phyloP scores from a whole-genome alignment of 371 early-diverging fungal genomes.

The Mucor lusitanicus region DNA sequence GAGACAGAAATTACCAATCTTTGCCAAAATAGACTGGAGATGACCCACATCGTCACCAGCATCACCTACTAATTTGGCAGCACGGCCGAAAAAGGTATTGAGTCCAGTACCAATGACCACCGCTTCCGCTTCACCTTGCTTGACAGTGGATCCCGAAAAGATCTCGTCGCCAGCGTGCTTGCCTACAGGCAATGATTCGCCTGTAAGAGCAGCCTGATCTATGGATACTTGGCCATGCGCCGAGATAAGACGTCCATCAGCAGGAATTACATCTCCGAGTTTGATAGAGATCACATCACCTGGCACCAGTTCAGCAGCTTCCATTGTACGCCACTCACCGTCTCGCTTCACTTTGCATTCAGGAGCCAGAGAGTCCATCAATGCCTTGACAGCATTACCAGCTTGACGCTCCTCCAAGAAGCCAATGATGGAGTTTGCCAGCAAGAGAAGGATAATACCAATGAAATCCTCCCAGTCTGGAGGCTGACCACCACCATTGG shows the following conservation, averaged over 20 bases:
- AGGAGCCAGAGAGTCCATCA: constrained; percentile 70
- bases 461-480: constrained; percentile 80
- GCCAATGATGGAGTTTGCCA: constrained; percentile 80
- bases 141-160: constrained; percentile 76
- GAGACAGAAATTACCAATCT: constrained; percentile 84
- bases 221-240: constrained; percentile 48
- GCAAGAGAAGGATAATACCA: constrained; percentile 70
- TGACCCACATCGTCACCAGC: constrained; percentile 80
- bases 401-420: constrained; percentile 77
- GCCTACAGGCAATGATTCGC: constrained; percentile 68
- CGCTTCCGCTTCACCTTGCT: constrained; percentile 86
- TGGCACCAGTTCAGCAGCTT: constrained; percentile 57
- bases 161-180: constrained; percentile 67
- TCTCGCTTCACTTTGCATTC: constrained; percentile 63
- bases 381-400: constrained; percentile 67
- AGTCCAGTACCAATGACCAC: constrained; percentile 80
- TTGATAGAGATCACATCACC: constrained; percentile 71
- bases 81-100: constrained; percentile 84
- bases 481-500: constrained; percentile 59
- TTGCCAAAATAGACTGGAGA: constrained; percentile 79
- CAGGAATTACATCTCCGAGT: constrained; percentile 75
- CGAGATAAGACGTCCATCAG: constrained; percentile 57
- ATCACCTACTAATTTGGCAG: constrained; percentile 73
- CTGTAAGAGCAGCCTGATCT: constrained; percentile 81
- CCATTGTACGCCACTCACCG: constrained; percentile 46